Percentiles rank a stretch among this genome's conserved stretches.
These are phyloP conservation scores for Nakazawaea ernobii DNA, from an alignment of 805 yeast species.

Conservation along the genomic window DNA sequence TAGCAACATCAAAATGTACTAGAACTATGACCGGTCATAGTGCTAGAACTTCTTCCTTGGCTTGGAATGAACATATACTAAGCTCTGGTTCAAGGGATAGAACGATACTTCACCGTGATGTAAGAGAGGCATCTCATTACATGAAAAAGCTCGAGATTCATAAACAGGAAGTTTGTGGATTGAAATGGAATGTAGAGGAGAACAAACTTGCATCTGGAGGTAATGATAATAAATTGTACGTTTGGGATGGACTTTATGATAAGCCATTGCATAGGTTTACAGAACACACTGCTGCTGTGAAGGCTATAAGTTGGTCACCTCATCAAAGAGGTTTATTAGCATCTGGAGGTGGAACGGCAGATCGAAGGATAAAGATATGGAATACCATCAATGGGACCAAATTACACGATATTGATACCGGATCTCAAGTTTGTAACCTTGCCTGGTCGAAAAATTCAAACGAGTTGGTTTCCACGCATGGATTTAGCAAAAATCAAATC, in stretches of 20 bases:
- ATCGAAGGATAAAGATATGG: conserved; percentile 87
- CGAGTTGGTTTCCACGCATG: conserved; percentile 92
- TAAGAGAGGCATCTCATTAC: conserved; percentile 78
- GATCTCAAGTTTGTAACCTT: conserved; percentile 93
- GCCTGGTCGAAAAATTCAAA: conserved; percentile 90
- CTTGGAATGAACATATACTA: conserved; percentile 91
- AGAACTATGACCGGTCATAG: conserved; percentile 91
- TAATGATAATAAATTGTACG: conserved; percentile 79
- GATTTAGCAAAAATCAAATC: conserved; percentile 84
- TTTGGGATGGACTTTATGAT: conserved; percentile 78
- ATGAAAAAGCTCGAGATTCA: conserved; percentile 68
- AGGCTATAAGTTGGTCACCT: conserved; percentile 97
- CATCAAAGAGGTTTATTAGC: conserved; percentile 93
- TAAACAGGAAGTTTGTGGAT: conserved; percentile 93
- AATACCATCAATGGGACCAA: conserved; percentile 75
- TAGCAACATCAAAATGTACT: conserved; percentile 70
- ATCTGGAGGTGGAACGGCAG: conserved; percentile 96
- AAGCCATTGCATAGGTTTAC: conserved; percentile 68
- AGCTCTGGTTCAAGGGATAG: conserved; percentile 86
- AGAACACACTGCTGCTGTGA: conserved; percentile 92
- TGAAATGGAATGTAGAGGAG: conserved; percentile 88
- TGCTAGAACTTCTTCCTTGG: conserved; percentile 76
- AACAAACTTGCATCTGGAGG: conserved; percentile 94
- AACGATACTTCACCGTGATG: conserved; percentile 84
- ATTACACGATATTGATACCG: conserved; percentile 81